phyloP scores from a whole-genome alignment of 164 flowering plant genomes.

The Kalanchoe fedtschenkoi region DNA sequence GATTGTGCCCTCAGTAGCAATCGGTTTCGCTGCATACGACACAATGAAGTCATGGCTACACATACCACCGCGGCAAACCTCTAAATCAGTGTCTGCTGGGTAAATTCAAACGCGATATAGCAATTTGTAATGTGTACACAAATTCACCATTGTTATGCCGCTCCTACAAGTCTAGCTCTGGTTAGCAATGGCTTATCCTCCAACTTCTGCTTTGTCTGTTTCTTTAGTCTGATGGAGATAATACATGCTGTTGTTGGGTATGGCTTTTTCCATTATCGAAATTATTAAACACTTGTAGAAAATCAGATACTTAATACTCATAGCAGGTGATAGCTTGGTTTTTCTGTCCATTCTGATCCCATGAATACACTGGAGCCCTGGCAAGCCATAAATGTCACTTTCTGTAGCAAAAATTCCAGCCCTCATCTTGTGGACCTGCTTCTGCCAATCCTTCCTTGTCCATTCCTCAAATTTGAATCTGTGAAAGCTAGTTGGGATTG shows the following conservation, averaged over 20 bases:
- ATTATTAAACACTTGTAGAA: background rate
- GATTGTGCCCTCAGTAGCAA: constrained; percentile 97
- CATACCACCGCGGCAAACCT: constrained; percentile 65
- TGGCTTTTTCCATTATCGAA: background rate
- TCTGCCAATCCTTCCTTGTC: background rate
- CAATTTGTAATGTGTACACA: background rate
- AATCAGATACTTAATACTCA: background rate
- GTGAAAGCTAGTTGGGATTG: background rate
- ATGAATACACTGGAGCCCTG: background rate
- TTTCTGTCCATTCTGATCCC: background rate
- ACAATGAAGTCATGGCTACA: constrained; percentile 71
- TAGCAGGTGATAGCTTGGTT: background rate
- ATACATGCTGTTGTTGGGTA: background rate
- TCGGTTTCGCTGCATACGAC: constrained; percentile 90
- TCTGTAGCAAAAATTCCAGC: background rate
- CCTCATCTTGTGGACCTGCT: background rate
- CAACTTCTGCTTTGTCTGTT: background rate
- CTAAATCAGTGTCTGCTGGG: constrained; percentile 29
- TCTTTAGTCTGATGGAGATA: background rate
- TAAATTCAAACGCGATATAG: background rate
- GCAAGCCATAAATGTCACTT: background rate
- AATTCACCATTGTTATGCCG: background rate
- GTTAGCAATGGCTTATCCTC: background rate
- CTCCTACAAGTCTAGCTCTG: background rate
- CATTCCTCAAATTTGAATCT: background rate